Base-by-base conservation (phyloP, 768 basidiomycete species). In the Panellus pusillus region DNA sequence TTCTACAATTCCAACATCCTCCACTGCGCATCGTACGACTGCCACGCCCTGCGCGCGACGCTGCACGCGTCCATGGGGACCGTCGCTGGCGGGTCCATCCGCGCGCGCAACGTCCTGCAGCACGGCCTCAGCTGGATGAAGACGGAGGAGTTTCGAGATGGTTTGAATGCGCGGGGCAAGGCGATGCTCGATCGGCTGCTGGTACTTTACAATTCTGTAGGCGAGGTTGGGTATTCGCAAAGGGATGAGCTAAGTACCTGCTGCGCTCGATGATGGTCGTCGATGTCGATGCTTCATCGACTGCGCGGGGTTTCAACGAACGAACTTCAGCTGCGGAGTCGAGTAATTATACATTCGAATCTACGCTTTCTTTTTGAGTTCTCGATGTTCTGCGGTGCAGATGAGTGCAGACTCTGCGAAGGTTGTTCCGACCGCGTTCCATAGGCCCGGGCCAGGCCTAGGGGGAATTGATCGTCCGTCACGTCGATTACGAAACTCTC, bases 1-100 rank as follows among this genome's bases (percentile, higher is more conserved):
- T 91, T 91, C 67, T 91, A 91, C 66, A 88, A 89, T 63, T 82
- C 79, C 58, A 91, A 91, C 64, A 84, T 91, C 52, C 72, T 91
- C 9, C 89, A 91, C 61, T 87, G 86, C 50, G 88, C 83, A 5
- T 74, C 77, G 6, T 91, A 91, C 65, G 75, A 74, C 53, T 70
- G 77, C 1, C 65, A 65, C 17, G 64, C 66, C 18, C 70, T 68
- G 31, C 76, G 89, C 2, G 81, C 82, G 27, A 91, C 89, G 2
- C 74, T 92, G 6, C 90, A 91, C 58, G 89, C 78, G 0, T 80
- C 74, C 42, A 82, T 88, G 66, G 87, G 87, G 3, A 80, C 84
- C 54, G 71, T 74, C 4, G 76, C 79, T 8, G 86, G 86, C 0
- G 87, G 89, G 0, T 72, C 79, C 3, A 66, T 71, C 1, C 81